phyloP scores from a whole-genome alignment of 2,329 filamentous ascomycete genomes.

The Apiospora arundinis region DNA sequence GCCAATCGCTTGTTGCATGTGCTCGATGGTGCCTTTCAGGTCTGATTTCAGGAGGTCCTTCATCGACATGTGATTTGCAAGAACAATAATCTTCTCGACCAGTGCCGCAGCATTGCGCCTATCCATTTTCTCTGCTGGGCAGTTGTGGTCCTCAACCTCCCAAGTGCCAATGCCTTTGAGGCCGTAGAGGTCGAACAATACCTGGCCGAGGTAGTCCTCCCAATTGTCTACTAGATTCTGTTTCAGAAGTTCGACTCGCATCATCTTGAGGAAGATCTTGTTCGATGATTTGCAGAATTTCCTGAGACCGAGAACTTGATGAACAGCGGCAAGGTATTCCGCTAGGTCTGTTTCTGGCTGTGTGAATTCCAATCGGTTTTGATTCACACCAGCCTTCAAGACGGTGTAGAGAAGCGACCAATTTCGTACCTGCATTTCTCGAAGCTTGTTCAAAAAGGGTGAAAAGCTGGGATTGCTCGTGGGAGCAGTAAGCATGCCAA shows the following conservation, averaged over 20 bases:
- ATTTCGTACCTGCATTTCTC: conserved; percentile 84
- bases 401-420: conserved; percentile 90
- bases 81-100: conserved; percentile 81
- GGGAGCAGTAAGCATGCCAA: conserved; percentile 72
- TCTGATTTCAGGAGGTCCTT: conserved; percentile 93
- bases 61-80: conserved; percentile 84
- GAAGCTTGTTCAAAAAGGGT: conserved; percentile 70
- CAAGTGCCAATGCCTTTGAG: conserved; percentile 73
- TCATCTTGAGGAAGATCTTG: conserved; percentile 87
- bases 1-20: conserved; percentile 87
- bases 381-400: conserved; percentile 74
- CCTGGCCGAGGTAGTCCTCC: conserved; percentile 85
- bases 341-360: conserved; percentile 75
- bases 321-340: conserved; percentile 80
- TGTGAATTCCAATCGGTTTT: conserved; percentile 69
- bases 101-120: conserved; percentile 80
- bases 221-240: conserved; percentile 79
- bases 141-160: conserved; percentile 79
- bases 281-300: conserved; percentile 85
- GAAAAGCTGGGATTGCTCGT: conserved; percentile 62
- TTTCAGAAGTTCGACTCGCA: conserved; percentile 83
- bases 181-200: conserved; percentile 83
- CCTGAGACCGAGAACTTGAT: conserved; percentile 83
- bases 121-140: conserved; percentile 78
- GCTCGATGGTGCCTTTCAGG: conserved; percentile 87